Base-by-base conservation (phyloP, 2,329 filamentous ascomycete species). In the Neofusicoccum parvum region DNA sequence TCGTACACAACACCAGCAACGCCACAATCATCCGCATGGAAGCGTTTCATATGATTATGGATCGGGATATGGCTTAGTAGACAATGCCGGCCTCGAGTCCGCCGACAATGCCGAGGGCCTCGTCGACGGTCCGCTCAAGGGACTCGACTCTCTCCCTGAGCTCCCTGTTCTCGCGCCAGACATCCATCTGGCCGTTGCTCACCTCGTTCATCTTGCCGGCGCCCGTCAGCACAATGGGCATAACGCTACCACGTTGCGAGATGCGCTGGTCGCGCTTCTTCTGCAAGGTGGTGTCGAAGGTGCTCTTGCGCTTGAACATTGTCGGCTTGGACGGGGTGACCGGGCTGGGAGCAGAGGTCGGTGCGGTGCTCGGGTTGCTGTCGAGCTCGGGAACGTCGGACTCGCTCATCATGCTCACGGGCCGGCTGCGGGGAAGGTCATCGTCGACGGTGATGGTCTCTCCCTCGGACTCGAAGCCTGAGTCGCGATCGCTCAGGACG, bases 391-490 rank as follows among this genome's bases (percentile, higher is more conserved):
- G 72, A 14, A 69, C 67, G n/a, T 70, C 71, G 2, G 76, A 71
- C 1, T 80, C 71, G 39, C 76, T 76, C 14, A 68, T 67, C 46
- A 75, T 69, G 49, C 72, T 74, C 64, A 73, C 68, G 46, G 76
- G 72, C 39, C 76, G 74, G 66, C 76, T 75, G 74, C 75, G 67
- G 73, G 50, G 10, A 10, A 58, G 12, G 6, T 58, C 53, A 32
- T 32, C 70, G 71, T 49, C 45, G 53, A 73, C 23, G 73, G 80
- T 66, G 70, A 76, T 69, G 74, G 82, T 83, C 65, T 87, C 85
- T 32, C 82, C 79, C 27, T 86, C 86, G 3, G 83, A 86, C 68
- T 87, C 86, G 67, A 87, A 87, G 53, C 86, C 86, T 5, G 85
- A 87, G 70, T 87, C 86, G 60, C 82, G 49, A 36, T 59, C 62